Conservation (phyloP, 768 basidiomycete genomes). For the Psilocybe cyanescens region DNA sequence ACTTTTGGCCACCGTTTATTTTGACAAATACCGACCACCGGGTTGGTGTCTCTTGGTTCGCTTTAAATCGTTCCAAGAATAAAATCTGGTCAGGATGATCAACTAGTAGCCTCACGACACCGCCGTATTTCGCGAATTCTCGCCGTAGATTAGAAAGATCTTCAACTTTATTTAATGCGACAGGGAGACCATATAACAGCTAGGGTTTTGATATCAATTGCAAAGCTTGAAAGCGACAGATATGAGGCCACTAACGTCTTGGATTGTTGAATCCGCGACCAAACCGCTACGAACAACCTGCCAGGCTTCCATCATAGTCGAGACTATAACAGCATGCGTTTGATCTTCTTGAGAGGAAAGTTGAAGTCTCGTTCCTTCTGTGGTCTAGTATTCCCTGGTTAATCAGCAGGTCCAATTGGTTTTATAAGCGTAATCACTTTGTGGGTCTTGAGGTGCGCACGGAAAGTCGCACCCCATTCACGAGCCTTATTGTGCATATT, state of each 20-base stretch:
- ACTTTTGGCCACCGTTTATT: conserved; percentile 80
- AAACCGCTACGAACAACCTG: conserved; percentile 68
- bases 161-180: conserved; percentile 69
- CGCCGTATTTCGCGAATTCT: conserved; percentile 57
- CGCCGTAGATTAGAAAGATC: conserved; percentile 68
- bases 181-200: conserved; percentile 84
- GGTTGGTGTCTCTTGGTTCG: conserved; percentile 36
- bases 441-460: conserved; percentile 87
- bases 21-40: conserved; percentile 84
- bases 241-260: conserved; percentile 60
- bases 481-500: conserved; percentile 70
- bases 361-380: conserved; percentile 75
- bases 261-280: conserved; percentile 71
- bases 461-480: conserved; percentile 70
- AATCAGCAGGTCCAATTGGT: neutral
- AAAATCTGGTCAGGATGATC: conserved; percentile 77
- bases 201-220: conserved; percentile 29
- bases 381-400: conserved; percentile 50
- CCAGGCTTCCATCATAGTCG: conserved; percentile 87
- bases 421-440: conserved; percentile 48
- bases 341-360: conserved; percentile 55
- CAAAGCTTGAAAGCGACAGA: neutral
- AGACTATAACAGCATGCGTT: conserved; percentile 72
- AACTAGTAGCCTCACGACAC: conserved; percentile 66
- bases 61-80: conserved; percentile 66